Percentiles rank a stretch among this genome's conserved stretches.
Conservation (phyloP, 2,329 filamentous ascomycete genomes). For the Geosmithia morbida region DNA sequence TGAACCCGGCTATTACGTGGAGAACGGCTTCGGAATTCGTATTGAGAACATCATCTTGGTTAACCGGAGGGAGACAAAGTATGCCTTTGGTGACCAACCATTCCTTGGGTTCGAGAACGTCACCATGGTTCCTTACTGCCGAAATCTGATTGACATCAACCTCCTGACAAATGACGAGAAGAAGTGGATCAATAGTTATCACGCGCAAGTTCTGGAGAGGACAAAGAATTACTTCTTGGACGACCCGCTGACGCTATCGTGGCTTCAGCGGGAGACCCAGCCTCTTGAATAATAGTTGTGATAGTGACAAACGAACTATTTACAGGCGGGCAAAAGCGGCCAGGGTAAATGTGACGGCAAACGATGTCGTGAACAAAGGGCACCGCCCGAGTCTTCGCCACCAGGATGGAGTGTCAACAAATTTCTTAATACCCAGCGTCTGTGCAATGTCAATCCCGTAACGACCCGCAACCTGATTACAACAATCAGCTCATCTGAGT, state of each 20-base stretch:
- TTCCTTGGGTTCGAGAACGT: conserved; percentile 94
- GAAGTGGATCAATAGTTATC: conserved; percentile 77
- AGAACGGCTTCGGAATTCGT: conserved; percentile 84
- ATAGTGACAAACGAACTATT: not conserved
- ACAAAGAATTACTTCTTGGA: conserved; percentile 62
- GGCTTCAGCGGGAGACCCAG: conserved; percentile 79
- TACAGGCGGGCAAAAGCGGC: conserved; percentile 36
- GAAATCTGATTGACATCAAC: conserved; percentile 64
- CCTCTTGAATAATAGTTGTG: conserved; percentile 25
- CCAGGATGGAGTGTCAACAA: conserved; percentile 21
- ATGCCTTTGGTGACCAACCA: conserved; percentile 85
- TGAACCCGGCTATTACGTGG: conserved; percentile 94
- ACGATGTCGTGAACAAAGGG: conserved; percentile 52
- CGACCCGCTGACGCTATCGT: conserved; percentile 57
- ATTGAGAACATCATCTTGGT: conserved; percentile 96
- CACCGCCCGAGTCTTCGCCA: conserved; percentile 38
- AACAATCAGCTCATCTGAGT: not conserved
- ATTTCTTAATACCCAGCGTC: conserved; percentile 20
- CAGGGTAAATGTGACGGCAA: conserved; percentile 58
- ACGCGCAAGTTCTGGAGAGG: conserved; percentile 68
- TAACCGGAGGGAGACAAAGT: conserved; percentile 70
- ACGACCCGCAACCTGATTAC: conserved; percentile 23
- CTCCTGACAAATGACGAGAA: conserved; percentile 64
- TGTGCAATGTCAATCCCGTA: conserved; percentile 25
- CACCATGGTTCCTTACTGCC: conserved; percentile 91